Percentiles rank a stretch among this genome's conserved stretches.
Evolutionary conservation across 108 stramenopile species (phyloP).

Genomic region (Cylindrotheca fusiformis): DNA sequence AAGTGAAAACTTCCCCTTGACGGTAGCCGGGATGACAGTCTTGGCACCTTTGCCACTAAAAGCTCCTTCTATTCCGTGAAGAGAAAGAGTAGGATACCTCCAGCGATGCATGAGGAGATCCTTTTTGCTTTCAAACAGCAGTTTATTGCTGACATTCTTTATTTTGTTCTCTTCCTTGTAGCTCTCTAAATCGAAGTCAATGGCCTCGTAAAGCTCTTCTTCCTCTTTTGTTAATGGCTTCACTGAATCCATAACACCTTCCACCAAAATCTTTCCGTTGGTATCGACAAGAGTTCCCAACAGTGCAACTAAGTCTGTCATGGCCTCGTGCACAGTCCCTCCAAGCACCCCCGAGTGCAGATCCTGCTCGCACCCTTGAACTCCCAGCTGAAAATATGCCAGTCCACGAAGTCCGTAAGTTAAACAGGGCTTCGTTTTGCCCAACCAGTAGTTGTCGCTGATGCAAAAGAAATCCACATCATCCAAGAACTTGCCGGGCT

Average conservation of each 20-base stretch:
- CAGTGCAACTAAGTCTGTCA: constrained; percentile 73
- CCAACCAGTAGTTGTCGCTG: constrained; percentile 77
- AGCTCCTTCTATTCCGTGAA: constrained; percentile 86
- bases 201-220: constrained; percentile 60
- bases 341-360: constrained; percentile 82
- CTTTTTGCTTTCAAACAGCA: constrained; percentile 63
- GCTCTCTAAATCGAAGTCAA: constrained; percentile 69
- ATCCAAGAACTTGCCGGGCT: constrained; percentile 61
- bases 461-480: constrained; percentile 78
- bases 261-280: constrained; percentile 64
- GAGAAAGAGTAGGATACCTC: constrained; percentile 80
- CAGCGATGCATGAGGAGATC: constrained; percentile 74
- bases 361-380: constrained; percentile 70
- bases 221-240: constrained; percentile 69
- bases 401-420: constrained; percentile 83
- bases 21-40: constrained; percentile 79
- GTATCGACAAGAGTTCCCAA: constrained; percentile 74
- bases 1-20: constrained; percentile 79
- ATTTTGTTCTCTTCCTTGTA: constrained; percentile 62
- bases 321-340: constrained; percentile 78
- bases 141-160: constrained; percentile 46
- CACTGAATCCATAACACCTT: constrained; percentile 78
- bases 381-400: constrained; percentile 69
- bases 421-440: constrained; percentile 73
- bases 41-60: constrained; percentile 79